Conservation (phyloP, 2,329 filamentous ascomycete genomes). For the Talaromyces sp. region DNA sequence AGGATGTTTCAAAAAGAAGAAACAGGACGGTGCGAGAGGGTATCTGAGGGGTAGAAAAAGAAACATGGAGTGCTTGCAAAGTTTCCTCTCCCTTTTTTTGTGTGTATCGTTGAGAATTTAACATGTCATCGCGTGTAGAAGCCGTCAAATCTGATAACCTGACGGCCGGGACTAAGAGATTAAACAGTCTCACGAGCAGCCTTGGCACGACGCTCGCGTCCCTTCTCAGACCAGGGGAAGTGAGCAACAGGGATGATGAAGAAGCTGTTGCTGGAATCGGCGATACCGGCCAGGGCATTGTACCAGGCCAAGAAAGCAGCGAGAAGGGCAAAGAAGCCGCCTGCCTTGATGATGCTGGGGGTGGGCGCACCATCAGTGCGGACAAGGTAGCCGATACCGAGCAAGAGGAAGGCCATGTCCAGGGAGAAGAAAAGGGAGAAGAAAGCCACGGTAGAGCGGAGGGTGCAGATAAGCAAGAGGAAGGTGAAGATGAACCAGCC, state of each 20-base stretch:
- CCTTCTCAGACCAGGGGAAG: conserved; percentile 81
- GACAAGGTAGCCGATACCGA: conserved; percentile 63
- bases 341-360: conserved; percentile 61
- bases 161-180: not conserved
- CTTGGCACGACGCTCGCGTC: conserved; percentile 53
- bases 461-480: conserved; percentile 68
- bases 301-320: conserved; percentile 84
- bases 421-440: conserved; percentile 74
- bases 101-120: not conserved
- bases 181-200: conserved; percentile 44
- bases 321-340: conserved; percentile 75
- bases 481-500: conserved; percentile 85
- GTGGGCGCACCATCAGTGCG: conserved; percentile 44
- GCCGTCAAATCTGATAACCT: too few species aligned
- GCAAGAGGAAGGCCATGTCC: conserved; percentile 70
- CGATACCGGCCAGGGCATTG: conserved; percentile 77
- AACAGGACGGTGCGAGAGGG: not conserved
- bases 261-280: conserved; percentile 71
- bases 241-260: conserved; percentile 89
- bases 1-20: not conserved
- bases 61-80: not conserved
- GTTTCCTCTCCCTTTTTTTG: not conserved
- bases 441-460: conserved; percentile 75
- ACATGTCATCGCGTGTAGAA: not conserved
- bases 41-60: not conserved